phyloP scores from a whole-genome alignment of 2,329 filamentous ascomycete genomes.

The Hansfordia pulvinata region DNA sequence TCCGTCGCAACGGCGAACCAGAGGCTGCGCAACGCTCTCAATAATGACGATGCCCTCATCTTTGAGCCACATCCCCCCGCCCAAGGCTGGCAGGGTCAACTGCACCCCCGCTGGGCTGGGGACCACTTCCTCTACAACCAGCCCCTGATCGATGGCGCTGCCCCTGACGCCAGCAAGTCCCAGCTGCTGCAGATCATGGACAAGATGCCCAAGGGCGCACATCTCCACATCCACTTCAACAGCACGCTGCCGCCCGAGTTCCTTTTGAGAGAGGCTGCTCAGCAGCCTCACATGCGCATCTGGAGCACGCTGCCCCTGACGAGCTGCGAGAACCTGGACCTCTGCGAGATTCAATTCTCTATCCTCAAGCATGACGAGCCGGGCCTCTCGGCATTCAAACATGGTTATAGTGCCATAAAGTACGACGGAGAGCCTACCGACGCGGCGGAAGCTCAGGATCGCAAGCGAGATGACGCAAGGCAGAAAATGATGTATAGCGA shows the following conservation, averaged over 20 bases:
- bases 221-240: slow-evolving; percentile 69
- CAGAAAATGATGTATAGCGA: no score
- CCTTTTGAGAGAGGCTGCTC: slow-evolving; percentile 40
- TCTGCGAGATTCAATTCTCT: slow-evolving; percentile 50
- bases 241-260: slow-evolving; percentile 51
- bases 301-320: slow-evolving; percentile 42
- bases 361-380: no score
- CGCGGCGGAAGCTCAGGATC: no score
- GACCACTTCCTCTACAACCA: slow-evolving; percentile 47
- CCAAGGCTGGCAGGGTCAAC: slow-evolving; percentile 19
- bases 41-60: slow-evolving; percentile 6
- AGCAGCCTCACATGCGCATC: slow-evolving; percentile 54
- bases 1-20: no score
- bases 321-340: slow-evolving; percentile 25
- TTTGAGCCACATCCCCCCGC: slow-evolving; percentile 4
- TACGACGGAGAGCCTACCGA: no score
- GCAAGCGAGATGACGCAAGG: no score
- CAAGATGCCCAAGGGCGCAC: slow-evolving; percentile 55
- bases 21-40: slow-evolving; percentile 4
- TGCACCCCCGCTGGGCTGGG: slow-evolving; percentile 29
- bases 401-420: no score
- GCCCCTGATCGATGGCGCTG: slow-evolving; percentile 29
- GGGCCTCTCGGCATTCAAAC: no score
- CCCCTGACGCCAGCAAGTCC: slow-evolving; percentile 22
- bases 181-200: slow-evolving; percentile 41